Base-by-base conservation (phyloP, 495 filamentous ascomycete species). In the Evansstolkia leycettana region DNA sequence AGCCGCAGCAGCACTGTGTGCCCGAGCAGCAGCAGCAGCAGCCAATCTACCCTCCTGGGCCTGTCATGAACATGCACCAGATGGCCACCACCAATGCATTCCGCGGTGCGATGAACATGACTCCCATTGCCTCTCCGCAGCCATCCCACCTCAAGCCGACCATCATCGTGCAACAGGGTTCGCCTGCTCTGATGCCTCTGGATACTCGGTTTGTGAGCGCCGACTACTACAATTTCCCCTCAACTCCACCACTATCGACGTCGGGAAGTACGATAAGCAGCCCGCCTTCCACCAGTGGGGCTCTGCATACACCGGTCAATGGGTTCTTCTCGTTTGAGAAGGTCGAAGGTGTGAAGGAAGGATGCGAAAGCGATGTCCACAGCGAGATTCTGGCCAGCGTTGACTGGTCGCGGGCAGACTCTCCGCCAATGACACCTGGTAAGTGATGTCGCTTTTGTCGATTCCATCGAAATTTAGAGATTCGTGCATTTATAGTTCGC, bases 351-450 rank as follows among this genome's bases (percentile, higher is more conserved):
- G 76, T 83, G 36, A 93, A 94, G 68, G 74, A 84, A 45, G 79
- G 75, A 17, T 83, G 84, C 45, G 76, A 87, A 62, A 73, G 72
- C 17, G 82, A 83, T 33, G 75, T 76, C 5, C 72, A 80, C 57
- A 72, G 78, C 27, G 78, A 90, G 64, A 76, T 75, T 49, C 72
- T 92, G 43, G 78, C 84, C 31, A 72, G 69, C 44, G 69, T 78
- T 45, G 82, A 89, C 39, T 92, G 82, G 79, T 61, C 76, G 25
- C 75, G 74, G 48, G 78, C 74, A 28, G 71, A 70, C 12, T 92
- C 86, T 15, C 87, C 90, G 39, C 84, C 85, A 7, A 71, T 96
- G 69, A 90, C 87, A 51, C 90, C 90, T 75, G 82, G 88, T 95
- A 80, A 59, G 85, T 79, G 43, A 19, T 23, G 24, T 41, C 43